Evolutionary conservation across 2,329 filamentous ascomycete genomes (phyloP), one percentile per base, ranked within the genome.

Genomic region (Fusarium annulatum): DNA sequence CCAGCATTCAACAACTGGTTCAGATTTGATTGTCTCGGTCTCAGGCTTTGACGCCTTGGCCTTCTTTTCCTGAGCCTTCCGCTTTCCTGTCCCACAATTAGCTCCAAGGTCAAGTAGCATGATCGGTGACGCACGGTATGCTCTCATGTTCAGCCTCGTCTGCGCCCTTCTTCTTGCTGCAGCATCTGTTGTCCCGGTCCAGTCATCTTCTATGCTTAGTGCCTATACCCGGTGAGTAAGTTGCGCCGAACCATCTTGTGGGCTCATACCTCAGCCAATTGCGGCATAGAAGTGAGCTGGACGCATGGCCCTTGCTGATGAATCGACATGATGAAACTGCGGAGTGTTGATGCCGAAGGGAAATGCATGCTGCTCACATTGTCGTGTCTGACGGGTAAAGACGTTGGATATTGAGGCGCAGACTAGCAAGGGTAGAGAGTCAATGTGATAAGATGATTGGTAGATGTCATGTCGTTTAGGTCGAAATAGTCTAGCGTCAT

Each of bases 121-220:
- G 1, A 2, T 4, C 5, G 3, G 5, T 0, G 9, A 33, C 67
- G 26, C 9, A 68, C 69, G 45, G 16, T 85, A 85, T 74, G 84
- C 84, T 65, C 85, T 84, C 74, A 82, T 83, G 57, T 85, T 86
- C 30, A 86, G 81, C 78, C 85, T 82, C 66, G 82, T 86, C 78
- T 86, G 85, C 67, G 80, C 80, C 63, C 81, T 75, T 69, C 85
- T 80, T 30, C 85, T 81, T 67, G 79, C 80, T 69, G 80, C 82
- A 6, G 82, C 80, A 80, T 86, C 81, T 21, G 72, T 85, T 30
- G 78, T 82, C 7, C 85, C 85, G 42, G 84, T 86, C 84, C 85
- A 86, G 76, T 86, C 81, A 58, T 86, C 85, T 68, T 85, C 79
- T 36, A 53, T 76, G 63, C 71, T 79, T 76, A 69, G 80, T 12